Conservation (phyloP, 2,329 filamentous ascomycete species). For the Raffaelea ambrosiae region DNA sequence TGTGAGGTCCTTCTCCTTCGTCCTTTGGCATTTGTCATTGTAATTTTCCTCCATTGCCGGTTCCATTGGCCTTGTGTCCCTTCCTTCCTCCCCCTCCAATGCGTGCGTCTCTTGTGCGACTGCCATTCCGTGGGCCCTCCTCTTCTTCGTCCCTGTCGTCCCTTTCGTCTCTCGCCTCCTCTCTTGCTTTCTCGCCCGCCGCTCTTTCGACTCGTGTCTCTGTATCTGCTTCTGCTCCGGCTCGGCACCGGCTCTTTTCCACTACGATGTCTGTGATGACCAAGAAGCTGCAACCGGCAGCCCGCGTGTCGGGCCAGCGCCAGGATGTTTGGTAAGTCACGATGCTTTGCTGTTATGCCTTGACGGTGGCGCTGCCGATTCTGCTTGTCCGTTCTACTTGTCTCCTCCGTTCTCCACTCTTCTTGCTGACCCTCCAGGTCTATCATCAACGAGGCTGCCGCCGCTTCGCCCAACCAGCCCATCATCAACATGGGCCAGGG, state of each 20-base stretch:
- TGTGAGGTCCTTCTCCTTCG: too few species aligned
- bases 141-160: too few species aligned
- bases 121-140: too few species aligned
- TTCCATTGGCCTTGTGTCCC: too few species aligned
- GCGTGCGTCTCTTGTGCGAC: too few species aligned
- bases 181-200: too few species aligned
- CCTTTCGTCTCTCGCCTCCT: too few species aligned
- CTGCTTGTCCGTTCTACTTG: too few species aligned
- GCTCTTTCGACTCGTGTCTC: neutral
- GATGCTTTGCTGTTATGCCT: constrained; percentile 4
- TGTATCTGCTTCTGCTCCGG: neutral
- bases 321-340: constrained; percentile 29
- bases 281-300: constrained; percentile 28
- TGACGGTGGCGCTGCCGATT: too few species aligned
- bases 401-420: too few species aligned
- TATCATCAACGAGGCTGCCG: constrained; percentile 44
- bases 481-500: constrained; percentile 50
- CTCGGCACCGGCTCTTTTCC: neutral
- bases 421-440: constrained; percentile 24
- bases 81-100: neutral
- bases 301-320: constrained; percentile 27
- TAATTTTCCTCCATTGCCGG: too few species aligned
- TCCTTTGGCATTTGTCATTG: too few species aligned
- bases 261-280: neutral
- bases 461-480: constrained; percentile 39